Percentiles rank a stretch among this genome's conserved stretches.
These are phyloP conservation scores for Aspergillus cristatus DNA, from an alignment of 495 filamentous ascomycete genomes.

Conservation along the genomic window DNA sequence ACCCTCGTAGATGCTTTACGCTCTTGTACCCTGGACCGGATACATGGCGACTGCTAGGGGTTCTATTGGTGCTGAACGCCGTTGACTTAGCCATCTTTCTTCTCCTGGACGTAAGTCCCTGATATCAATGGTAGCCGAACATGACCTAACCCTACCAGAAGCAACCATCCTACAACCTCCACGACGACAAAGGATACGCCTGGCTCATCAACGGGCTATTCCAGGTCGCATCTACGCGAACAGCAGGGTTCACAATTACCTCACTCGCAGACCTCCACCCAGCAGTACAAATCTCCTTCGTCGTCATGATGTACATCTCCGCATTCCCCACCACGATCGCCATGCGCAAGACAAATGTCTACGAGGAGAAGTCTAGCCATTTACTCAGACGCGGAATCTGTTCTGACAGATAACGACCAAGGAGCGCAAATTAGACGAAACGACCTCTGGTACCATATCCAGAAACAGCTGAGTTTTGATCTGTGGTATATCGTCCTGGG, in stretches of 20 bases:
- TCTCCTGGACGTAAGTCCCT: slow-evolving; percentile 59
- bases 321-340: slow-evolving; percentile 85
- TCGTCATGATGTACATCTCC: slow-evolving; percentile 97
- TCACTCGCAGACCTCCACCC: slow-evolving; percentile 66
- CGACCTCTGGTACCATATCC: slow-evolving; percentile 54
- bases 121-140: neutral
- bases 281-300: slow-evolving; percentile 77
- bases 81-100: slow-evolving; percentile 77
- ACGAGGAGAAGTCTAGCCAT: slow-evolving; percentile 86
- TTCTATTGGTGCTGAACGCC: slow-evolving; percentile 65
- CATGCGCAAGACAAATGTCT: slow-evolving; percentile 80
- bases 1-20: slow-evolving; percentile 84
- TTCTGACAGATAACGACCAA: slow-evolving; percentile 23
- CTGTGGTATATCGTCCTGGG: slow-evolving; percentile 83
- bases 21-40: slow-evolving; percentile 70
- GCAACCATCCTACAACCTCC: slow-evolving; percentile 6
- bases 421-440: slow-evolving; percentile 40
- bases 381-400: slow-evolving; percentile 81
- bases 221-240: slow-evolving; percentile 72
- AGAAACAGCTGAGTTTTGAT: slow-evolving; percentile 79
- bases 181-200: slow-evolving; percentile 54
- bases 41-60: slow-evolving; percentile 79
- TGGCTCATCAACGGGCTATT: slow-evolving; percentile 64
- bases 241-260: slow-evolving; percentile 70
- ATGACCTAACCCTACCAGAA: slow-evolving; percentile 1